A percentile compares a stretch with the other conserved stretches of the same genome.
These are phyloP conservation scores for Kodamaea arcana DNA, from an alignment of 1,139 yeast genomes.

Conservation along the genomic window DNA sequence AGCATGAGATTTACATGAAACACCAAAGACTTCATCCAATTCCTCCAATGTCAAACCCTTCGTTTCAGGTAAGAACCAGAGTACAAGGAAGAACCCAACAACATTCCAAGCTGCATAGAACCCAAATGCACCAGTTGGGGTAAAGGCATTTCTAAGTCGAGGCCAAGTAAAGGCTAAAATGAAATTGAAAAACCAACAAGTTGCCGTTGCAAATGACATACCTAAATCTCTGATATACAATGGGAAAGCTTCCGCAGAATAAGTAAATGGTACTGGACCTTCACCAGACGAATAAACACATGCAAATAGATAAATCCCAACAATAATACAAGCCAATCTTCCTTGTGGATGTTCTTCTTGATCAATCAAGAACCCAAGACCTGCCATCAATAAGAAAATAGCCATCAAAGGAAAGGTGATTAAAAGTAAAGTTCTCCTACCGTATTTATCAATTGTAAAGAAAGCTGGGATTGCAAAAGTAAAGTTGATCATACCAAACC, in stretches of 20 bases:
- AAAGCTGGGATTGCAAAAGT: constrained; percentile 82
- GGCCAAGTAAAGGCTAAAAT: constrained; percentile 85
- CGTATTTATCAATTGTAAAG: constrained; percentile 74
- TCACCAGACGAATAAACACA: constrained; percentile 79
- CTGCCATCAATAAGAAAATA: constrained; percentile 62
- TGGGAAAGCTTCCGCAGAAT: constrained; percentile 86
- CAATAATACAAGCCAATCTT: constrained; percentile 59
- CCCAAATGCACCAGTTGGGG: constrained; percentile 82
- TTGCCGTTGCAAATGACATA: constrained; percentile 80
- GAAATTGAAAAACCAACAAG: constrained; percentile 84
- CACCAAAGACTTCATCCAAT: constrained; percentile 65
- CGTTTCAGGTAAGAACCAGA: constrained; percentile 68
- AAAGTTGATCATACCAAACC: constrained; percentile 80
- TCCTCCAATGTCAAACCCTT: constrained; percentile 68
- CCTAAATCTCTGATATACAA: constrained; percentile 81
- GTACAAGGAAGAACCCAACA: constrained; percentile 65
- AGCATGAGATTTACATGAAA: constrained; percentile 53
- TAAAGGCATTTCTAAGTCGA: constrained; percentile 58
- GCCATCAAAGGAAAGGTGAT: constrained; percentile 76
- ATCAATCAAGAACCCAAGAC: constrained; percentile 70
- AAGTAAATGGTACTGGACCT: constrained; percentile 90
- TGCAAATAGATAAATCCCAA: constrained; percentile 72
- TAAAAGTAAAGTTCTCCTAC: constrained; percentile 68
- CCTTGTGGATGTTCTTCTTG: constrained; percentile 39
- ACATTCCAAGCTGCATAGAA: constrained; percentile 88